Conservation (phyloP, 345 rosid genomes). For the Aegle marmelos region DNA sequence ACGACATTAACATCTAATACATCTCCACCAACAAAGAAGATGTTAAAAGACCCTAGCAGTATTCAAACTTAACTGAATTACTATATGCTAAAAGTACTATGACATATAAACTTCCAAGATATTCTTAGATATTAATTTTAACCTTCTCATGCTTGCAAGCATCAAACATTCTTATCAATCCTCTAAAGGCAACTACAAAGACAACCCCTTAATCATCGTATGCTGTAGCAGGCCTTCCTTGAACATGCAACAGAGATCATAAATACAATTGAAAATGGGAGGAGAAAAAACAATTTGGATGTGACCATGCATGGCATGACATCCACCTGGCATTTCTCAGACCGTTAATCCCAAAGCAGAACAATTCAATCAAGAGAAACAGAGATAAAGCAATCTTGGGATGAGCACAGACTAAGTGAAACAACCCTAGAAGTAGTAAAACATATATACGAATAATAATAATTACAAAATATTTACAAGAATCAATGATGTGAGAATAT, state of each 20-base stretch:
- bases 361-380: slow-evolving; percentile 97
- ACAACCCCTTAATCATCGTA: slow-evolving; percentile 95
- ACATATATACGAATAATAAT: neutral
- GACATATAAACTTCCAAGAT: slow-evolving; percentile 7
- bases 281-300: neutral
- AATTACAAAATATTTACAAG: neutral
- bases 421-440: slow-evolving; percentile 59
- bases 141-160: slow-evolving; percentile 94
- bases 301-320: neutral
- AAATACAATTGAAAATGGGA: neutral
- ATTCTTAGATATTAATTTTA: slow-evolving; percentile 10
- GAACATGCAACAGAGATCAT: slow-evolving; percentile 44
- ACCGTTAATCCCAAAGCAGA: slow-evolving; percentile 95
- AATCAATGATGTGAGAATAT: slow-evolving; percentile 2
- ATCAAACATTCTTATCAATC: slow-evolving; percentile 89
- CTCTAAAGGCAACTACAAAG: slow-evolving; percentile 92
- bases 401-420: slow-evolving; percentile 84
- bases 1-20: slow-evolving; percentile 78
- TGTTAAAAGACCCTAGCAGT: slow-evolving; percentile 74
- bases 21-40: slow-evolving; percentile 86
- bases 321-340: slow-evolving; percentile 89
- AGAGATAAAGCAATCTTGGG: slow-evolving; percentile 83
- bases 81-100: neutral
- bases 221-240: slow-evolving; percentile 93
- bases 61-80: slow-evolving; percentile 17